Percentiles rank a stretch among this genome's conserved stretches.
phyloP scores from a whole-genome alignment of 192 early-diverging fungal genomes.

The Podila clonocystis region DNA sequence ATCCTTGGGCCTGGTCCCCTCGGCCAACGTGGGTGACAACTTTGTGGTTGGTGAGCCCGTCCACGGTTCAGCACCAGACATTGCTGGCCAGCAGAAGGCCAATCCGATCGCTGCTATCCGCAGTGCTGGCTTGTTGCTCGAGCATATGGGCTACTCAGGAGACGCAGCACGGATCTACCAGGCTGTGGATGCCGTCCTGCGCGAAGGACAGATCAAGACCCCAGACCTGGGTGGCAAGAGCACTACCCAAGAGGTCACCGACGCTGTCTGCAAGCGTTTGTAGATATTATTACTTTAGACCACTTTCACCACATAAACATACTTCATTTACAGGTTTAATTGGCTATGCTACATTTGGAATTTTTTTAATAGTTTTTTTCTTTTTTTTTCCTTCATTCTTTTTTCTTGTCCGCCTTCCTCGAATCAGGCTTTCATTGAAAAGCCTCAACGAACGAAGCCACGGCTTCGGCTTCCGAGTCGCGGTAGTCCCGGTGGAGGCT shows the following conservation, averaged over 20 bases:
- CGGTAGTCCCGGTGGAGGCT: slow-evolving; percentile 24
- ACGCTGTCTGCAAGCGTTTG: slow-evolving; percentile 80
- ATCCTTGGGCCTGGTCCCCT: slow-evolving; percentile 93
- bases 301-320: too few species aligned
- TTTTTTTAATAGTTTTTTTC: too few species aligned
- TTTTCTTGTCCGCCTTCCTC: too few species aligned
- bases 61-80: slow-evolving; percentile 97
- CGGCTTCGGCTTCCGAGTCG: not conserved
- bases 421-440: too few species aligned
- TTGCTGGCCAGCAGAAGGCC: slow-evolving; percentile 96
- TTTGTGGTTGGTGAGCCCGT: slow-evolving; percentile 98
- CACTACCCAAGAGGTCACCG: slow-evolving; percentile 84
- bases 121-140: slow-evolving; percentile 91
- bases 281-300: slow-evolving; percentile 31
- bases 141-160: slow-evolving; percentile 78
- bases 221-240: slow-evolving; percentile 91
- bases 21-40: slow-evolving; percentile 94
- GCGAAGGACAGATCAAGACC: slow-evolving; percentile 70
- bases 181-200: slow-evolving; percentile 87
- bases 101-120: slow-evolving; percentile 97
- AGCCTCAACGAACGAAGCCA: too few species aligned
- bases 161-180: slow-evolving; percentile 85
- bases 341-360: not conserved
- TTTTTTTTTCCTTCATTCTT: too few species aligned
- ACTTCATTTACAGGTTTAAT: not conserved